Base-by-base conservation (phyloP, 2,329 filamentous ascomycete genomes). In the Shiraia bambusicola region DNA sequence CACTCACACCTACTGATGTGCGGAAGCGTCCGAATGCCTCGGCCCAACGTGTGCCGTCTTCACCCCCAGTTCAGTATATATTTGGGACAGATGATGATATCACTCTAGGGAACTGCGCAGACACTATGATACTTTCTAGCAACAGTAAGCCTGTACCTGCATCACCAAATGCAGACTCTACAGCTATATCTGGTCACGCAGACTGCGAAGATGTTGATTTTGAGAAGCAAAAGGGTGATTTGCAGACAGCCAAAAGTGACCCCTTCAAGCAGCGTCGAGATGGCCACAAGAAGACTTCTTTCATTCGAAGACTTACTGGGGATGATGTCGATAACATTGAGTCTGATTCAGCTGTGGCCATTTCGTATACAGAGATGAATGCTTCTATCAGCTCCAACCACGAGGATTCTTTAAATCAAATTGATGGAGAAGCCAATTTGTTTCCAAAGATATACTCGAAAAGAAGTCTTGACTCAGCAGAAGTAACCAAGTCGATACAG, bases 81-180 rank as follows among this genome's bases (percentile, higher is more conserved):
- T 31, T 36, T 7, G 40, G 47, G 10, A 38, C 37, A 1, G 34
- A 32, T 11, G 34, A 34, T 27, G 44, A 44, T 15, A 44, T 41
- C 24, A 1, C 44, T 12, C 45, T 28, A n/a, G 14, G 28, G 5
- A 40, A 27, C 37, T 22, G 16, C 16, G 28, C 29, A 13, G 40
- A 52, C 6, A 28, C 43, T 7, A 58, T 60, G 34, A 50, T 66
- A 10, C 45, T 72, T 9, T 71, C 69, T 1, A 72, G 70, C 52
- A 73, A 73, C 37, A 66, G 54, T 28, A 76, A 60, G 63, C 70
- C 45, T 52, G 56, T 60, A 53, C 74, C 59, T 65, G 70, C 49
- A 58, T 72, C 67, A 14, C 70, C 71, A 17, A 50, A 56, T 28
- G 65, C 63, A 31, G 63, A 64, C 4, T 72, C 70, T 5, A 65